phyloP scores from a whole-genome alignment of 139 green algal genomes.

The Yamagishiella unicocca region DNA sequence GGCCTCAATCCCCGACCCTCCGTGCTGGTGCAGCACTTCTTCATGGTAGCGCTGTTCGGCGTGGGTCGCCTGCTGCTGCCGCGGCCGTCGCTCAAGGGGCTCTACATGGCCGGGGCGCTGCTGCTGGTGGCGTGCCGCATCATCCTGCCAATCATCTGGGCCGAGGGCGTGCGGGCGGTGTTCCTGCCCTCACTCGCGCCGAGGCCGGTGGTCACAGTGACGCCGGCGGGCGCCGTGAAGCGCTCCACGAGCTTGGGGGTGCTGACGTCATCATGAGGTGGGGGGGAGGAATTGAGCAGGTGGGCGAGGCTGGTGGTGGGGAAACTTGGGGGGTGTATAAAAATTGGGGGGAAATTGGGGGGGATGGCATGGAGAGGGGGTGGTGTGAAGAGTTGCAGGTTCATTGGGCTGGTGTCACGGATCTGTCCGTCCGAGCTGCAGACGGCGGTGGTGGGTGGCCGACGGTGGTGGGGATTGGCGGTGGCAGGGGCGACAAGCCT shows the following conservation, averaged over 20 bases:
- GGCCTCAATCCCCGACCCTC: constrained; percentile 91
- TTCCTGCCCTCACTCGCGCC: constrained; percentile 81
- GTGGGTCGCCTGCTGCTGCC: constrained; percentile 89
- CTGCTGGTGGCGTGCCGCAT: constrained; percentile 80
- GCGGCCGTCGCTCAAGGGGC: constrained; percentile 76
- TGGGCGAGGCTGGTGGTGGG: neutral
- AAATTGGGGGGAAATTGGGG: no score
- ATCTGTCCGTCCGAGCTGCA: no score
- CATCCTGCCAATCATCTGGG: constrained; percentile 92
- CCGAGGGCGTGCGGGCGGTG: constrained; percentile 77
- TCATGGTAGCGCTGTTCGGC: constrained; percentile 93
- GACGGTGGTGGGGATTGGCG: no score
- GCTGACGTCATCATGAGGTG: neutral
- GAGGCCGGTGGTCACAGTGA: constrained; percentile 57
- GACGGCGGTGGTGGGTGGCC: no score
- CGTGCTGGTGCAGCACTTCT: constrained; percentile 97
- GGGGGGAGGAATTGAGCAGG: neutral
- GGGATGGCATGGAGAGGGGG: no score
- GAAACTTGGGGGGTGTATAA: no score
- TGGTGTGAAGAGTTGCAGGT: no score
- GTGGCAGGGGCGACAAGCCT: no score
- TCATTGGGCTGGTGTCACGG: no score
- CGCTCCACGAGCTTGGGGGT: neutral
- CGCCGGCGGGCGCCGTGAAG: neutral
- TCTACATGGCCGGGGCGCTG: constrained; percentile 63